Percentiles rank a stretch among this genome's conserved stretches.
Evolutionary conservation across 2,329 filamentous ascomycete genomes (phyloP).

Genomic region (Curvularia sp.): DNA sequence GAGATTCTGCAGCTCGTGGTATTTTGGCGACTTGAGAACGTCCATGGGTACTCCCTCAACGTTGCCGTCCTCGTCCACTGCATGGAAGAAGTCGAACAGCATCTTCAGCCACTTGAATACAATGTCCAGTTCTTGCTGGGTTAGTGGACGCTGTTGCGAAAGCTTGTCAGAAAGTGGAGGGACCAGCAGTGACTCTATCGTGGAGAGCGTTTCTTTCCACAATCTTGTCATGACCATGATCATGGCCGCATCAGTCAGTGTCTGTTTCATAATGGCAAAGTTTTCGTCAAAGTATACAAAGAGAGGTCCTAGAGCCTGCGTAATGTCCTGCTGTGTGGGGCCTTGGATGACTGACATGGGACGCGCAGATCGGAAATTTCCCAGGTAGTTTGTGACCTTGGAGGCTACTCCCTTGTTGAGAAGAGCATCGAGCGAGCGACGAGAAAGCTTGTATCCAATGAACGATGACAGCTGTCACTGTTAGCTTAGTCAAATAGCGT

Average conservation of each 20-base stretch:
- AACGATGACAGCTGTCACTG: constrained; percentile 78
- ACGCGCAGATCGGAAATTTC: constrained; percentile 62
- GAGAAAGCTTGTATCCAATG: constrained; percentile 87
- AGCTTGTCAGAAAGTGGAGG: constrained; percentile 95
- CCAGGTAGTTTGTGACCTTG: constrained; percentile 65
- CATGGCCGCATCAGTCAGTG: constrained; percentile 94
- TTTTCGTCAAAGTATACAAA: constrained; percentile 98
- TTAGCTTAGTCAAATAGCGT: constrained; percentile 16
- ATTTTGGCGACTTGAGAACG: constrained; percentile 95
- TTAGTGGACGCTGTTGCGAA: constrained; percentile 82
- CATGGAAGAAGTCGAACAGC: constrained; percentile 94
- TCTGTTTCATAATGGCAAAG: constrained; percentile 98
- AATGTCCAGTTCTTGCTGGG: constrained; percentile 87
- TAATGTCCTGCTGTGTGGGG: constrained; percentile 74
- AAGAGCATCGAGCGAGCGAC: constrained; percentile 76
- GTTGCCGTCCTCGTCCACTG: constrained; percentile 83
- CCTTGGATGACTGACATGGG: constrained; percentile 59
- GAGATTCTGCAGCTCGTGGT: constrained; percentile 92
- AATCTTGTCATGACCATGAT: constrained; percentile 96
- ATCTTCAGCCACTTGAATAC: constrained; percentile 94
- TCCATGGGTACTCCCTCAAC: constrained; percentile 88
- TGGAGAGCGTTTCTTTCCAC: constrained; percentile 96
- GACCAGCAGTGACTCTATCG: constrained; percentile 87
- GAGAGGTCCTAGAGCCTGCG: constrained; percentile 80
- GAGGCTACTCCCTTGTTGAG: constrained; percentile 76